Evolutionary conservation across 1,284 basidiomycete species (phyloP), one percentile per base, ranked within the genome.

Genomic region (Moesziomyces globuligerus): DNA sequence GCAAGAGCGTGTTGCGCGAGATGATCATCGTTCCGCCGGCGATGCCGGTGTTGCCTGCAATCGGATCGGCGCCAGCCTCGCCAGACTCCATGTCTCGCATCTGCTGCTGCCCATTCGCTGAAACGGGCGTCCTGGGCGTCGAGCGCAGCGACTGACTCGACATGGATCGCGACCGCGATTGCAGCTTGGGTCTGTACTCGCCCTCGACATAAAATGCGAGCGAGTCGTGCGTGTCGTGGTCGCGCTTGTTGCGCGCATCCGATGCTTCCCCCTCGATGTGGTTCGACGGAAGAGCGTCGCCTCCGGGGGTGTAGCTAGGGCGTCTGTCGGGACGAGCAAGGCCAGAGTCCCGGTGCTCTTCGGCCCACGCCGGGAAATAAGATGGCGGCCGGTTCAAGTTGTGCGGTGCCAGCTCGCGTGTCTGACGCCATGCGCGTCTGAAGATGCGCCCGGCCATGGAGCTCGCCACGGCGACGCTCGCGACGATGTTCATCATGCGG

Each of bases 361-460:
- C 65, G 11, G 69, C 62, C 68, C 72, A 76, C 13, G 60, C 67
- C 11, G 65, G 58, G 51, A 54, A 73, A 55, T 78, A 78, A 21
- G 59, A 65, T 18, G 76, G 76, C 6, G 76, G 76, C 9, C 55
- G 32, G 40, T 74, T 72, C 51, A 62, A 36, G 48, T 60, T 67
- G 48, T 59, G 59, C n/a, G 65, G 59, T 7, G 65, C 58, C 18
- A 64, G 45, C 38, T 75, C 69, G 29, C 74, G 65, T 2, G 75
- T 78, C 47, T 76, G 59, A 9, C 66, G 51, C 76, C 76, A 78
- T 7, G 72, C 65, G 34, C 69, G 56, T 26, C 76, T 47, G 43
- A 78, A 78, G 52, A 78, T 74, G 32, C 73, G 55, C 8, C 74
- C 75, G 20, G 72, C 72, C 74, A 76, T 76, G 48, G 60, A 74